Evolutionary conservation across 805 yeast species (phyloP).

Genomic region (Kregervanrija delftensis): DNA sequence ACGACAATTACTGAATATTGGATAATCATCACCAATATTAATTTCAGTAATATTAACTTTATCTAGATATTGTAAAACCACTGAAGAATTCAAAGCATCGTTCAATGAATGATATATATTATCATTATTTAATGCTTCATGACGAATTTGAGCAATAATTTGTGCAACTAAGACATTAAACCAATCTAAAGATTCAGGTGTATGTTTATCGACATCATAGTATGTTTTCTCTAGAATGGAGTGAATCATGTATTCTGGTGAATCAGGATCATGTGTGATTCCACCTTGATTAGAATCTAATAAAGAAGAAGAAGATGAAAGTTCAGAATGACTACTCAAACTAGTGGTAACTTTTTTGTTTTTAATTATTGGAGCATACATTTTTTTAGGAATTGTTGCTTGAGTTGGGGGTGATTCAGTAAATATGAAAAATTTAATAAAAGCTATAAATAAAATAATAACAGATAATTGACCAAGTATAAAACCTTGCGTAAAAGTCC

Average conservation of each 20-base stretch:
- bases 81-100: conserved; percentile 53
- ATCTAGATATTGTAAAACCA: conserved; percentile 73
- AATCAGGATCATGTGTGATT: conserved; percentile 9
- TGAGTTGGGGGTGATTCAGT: conserved; percentile 48
- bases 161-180: conserved; percentile 92
- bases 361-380: conserved; percentile 14
- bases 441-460: conserved; percentile 51
- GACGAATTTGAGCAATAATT: conserved; percentile 74
- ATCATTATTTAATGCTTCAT: conserved; percentile 82
- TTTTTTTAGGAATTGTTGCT: conserved; percentile 28
- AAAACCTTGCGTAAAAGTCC: conserved; percentile 77
- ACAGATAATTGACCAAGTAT: conserved; percentile 70
- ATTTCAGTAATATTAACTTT: conserved; percentile 75
- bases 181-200: conserved; percentile 93
- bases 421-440: conserved; percentile 70
- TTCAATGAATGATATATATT: conserved; percentile 77
- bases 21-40: conserved; percentile 91
- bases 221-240: conserved; percentile 82
- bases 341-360: conserved; percentile 4
- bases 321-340: neutral
- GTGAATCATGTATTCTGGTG: neutral
- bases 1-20: conserved; percentile 89
- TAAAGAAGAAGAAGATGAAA: neutral
- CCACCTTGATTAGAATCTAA: conserved; percentile 7
- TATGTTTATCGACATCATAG: conserved; percentile 82